Conservation (phyloP, 345 rosid genomes). For the Hirschfeldia incana region DNA sequence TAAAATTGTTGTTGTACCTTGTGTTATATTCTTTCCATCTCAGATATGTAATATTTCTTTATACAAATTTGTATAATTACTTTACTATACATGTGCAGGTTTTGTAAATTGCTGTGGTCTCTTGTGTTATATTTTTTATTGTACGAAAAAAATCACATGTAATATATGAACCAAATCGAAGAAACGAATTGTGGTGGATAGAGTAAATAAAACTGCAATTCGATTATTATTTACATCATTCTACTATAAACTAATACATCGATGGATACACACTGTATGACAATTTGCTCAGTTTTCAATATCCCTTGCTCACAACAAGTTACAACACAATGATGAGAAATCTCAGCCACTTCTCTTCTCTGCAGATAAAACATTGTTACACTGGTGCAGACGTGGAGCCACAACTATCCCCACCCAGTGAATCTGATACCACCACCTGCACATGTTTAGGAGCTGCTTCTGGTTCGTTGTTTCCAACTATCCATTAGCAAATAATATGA, state of each 20-base stretch:
- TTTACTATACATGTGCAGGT: conserved; percentile 2
- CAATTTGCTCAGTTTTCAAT: not conserved
- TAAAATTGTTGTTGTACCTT: not conserved
- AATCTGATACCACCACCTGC: conserved; percentile 24
- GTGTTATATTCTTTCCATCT: not conserved
- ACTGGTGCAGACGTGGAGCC: conserved; percentile 41
- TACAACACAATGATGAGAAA: conserved; percentile 20
- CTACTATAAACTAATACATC: conserved; percentile 9
- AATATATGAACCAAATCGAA: conserved; percentile 15
- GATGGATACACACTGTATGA: conserved; percentile 1
- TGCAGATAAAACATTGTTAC: conserved; percentile 32
- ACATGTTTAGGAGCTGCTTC: conserved; percentile 41
- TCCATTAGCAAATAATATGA: conserved; percentile 1
- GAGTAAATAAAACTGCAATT: not conserved
- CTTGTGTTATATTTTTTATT: not conserved
- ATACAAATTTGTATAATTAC: conserved; percentile 27
- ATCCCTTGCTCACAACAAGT: not conserved
- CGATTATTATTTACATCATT: conserved; percentile 3
- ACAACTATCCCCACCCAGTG: conserved; percentile 38
- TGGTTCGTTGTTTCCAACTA: conserved; percentile 51
- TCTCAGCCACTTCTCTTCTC: conserved; percentile 37
- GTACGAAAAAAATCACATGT: not conserved
- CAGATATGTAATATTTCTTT: conserved; percentile 4
- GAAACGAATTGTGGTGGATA: conserved; percentile 7
- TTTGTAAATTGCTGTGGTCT: conserved; percentile 12